These are phyloP conservation scores for Glycine tomentella DNA, from an alignment of 306 rosid species.

Conservation along the genomic window DNA sequence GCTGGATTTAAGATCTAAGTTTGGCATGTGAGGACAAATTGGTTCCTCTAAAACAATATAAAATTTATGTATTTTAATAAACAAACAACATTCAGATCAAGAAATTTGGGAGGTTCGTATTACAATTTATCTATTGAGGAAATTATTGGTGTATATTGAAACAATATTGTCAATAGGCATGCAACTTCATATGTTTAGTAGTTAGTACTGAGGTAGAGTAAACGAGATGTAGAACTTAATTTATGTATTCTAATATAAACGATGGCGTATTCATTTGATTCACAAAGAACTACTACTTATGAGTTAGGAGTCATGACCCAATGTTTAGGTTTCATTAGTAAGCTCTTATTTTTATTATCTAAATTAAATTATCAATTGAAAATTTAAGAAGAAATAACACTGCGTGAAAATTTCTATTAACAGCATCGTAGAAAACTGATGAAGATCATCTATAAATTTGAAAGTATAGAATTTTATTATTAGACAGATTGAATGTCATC, in stretches of 20 bases:
- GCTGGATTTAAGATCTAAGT: neutral
- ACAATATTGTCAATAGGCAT: too few relatives aligned
- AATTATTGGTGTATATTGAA: too few relatives aligned
- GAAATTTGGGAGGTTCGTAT: conserved; percentile 52
- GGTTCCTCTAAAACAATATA: conserved; percentile 47
- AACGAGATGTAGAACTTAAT: too few relatives aligned
- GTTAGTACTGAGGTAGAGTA: too few relatives aligned
- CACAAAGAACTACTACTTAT: neutral
- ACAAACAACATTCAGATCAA: conserved; percentile 53
- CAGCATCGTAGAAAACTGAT: too few relatives aligned
- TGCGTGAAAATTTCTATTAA: too few relatives aligned
- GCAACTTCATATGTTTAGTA: too few relatives aligned
- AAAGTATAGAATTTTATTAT: conserved; percentile 39
- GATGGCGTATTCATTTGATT: too few relatives aligned
- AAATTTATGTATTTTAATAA: too few relatives aligned
- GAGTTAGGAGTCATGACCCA: neutral
- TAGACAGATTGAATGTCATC: conserved; percentile 41
- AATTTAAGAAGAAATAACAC: too few relatives aligned
- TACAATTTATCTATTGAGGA: too few relatives aligned
- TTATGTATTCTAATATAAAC: too few relatives aligned
- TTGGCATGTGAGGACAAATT: conserved; percentile 45
- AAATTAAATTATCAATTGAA: neutral
- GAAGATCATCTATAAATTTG: neutral
- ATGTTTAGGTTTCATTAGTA: neutral
- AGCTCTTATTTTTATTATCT: neutral